Base-by-base conservation (phyloP, 2,329 filamentous ascomycete genomes). In the Podosphaera aphanis region DNA sequence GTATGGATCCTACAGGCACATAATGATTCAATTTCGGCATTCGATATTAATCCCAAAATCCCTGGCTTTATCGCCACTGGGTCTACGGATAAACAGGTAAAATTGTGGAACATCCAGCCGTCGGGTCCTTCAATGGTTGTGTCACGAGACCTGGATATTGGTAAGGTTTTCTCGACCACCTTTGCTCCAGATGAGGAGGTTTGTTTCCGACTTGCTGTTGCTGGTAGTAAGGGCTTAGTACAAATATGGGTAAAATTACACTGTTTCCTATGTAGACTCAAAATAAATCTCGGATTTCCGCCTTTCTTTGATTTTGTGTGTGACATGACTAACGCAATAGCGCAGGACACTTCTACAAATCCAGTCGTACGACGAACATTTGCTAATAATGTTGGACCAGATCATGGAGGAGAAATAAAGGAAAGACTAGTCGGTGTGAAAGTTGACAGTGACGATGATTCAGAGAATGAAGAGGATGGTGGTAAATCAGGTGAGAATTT, bases 1-100 rank as follows among this genome's bases (percentile, higher is more conserved):
- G 73, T 92, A 11, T 98, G 90, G 90, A 85, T 83, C 37, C 69
- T 98, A 45, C 90, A 98, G 64, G 90, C 90, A 15, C 90, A 98
- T 65, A 85, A 94, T 60, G 78, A 88, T 62, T 83, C 83, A 2
- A 72, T 95, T 39, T 93, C 85, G 7, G 78, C 84, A 0, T 94
- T 98, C 60, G 86, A 93, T 61, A 73, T 95, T 64, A 95, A 94
- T 67, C 71, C 78, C 2, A 67, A 77, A 43, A 84, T 98, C 49
- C 88, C 90, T 1, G 90, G 90, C 38, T 94, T 83, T 69, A 73
- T 98, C 63, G 90, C 76, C 13, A 95, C 90, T 0, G 90, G 86
- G 2, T 93, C 85, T 2, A 86, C 83, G 13, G 90, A 98, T 67
- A 88, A 84, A 67, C 83, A 80, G 5, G 85, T 95, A 55, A 98